A percentile compares a stretch with the other conserved stretches of the same genome.
phyloP scores from a whole-genome alignment of 768 basidiomycete genomes.

The Boletus rubroflammeus region DNA sequence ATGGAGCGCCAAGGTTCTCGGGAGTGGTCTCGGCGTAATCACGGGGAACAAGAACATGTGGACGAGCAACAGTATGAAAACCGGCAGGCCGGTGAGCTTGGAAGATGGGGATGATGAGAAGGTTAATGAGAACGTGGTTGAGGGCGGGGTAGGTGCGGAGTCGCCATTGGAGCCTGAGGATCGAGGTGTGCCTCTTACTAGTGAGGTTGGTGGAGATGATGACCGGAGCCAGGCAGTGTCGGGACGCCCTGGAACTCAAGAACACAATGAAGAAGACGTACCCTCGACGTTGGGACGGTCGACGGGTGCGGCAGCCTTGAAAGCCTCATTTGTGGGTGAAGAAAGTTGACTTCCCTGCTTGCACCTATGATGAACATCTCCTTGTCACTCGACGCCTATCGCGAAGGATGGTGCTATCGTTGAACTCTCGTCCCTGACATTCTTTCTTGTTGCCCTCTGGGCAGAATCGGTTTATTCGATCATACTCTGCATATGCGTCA shows the following conservation, averaged over 20 bases:
- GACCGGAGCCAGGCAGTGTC: conserved; percentile 3
- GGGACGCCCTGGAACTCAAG: conserved; percentile 2
- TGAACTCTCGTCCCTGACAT: not conserved
- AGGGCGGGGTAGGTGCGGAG: conserved; percentile 12
- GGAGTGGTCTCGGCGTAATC: conserved; percentile 44
- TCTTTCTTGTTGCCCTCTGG: conserved; percentile 6
- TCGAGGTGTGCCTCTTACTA: conserved; percentile 3
- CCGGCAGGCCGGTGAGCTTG: conserved; percentile 50
- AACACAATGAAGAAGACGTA: conserved; percentile 16
- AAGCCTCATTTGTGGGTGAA: conserved; percentile 1
- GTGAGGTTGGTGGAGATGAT: conserved; percentile 4
- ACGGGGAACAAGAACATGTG: conserved; percentile 55
- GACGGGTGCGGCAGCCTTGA: conserved; percentile 19
- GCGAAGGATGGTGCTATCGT: not conserved
- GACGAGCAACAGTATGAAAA: conserved; percentile 58
- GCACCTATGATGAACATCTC: not conserved
- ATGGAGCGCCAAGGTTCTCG: conserved; percentile 73
- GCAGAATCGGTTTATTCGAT: conserved; percentile 4
- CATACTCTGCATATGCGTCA: conserved; percentile 9
- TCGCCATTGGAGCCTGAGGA: conserved; percentile 4
- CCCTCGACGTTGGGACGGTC: conserved; percentile 28
- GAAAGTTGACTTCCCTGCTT: conserved; percentile 1
- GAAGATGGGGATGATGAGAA: conserved; percentile 40
- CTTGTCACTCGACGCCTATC: not conserved
- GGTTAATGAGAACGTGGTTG: conserved; percentile 14